Conservation (phyloP, 2,329 filamentous ascomycete genomes). For the Alternaria burnsii region DNA sequence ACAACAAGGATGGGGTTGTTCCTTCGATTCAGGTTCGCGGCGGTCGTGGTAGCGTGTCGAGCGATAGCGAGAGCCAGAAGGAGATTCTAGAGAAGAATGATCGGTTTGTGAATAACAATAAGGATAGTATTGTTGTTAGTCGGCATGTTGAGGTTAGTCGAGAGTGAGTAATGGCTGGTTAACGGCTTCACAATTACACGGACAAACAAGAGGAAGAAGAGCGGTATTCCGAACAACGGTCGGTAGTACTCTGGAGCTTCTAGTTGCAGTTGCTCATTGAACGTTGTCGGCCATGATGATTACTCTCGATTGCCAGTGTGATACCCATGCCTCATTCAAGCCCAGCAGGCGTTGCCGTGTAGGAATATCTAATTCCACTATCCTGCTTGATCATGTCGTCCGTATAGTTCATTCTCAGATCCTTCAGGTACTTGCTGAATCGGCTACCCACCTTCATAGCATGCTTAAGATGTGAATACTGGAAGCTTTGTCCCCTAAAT, state of each 20-base stretch:
- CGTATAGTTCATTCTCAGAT: not conserved
- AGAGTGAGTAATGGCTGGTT: not conserved
- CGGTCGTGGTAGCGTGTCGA: slow-evolving; percentile 12
- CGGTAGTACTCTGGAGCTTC: not conserved
- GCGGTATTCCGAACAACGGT: not conserved
- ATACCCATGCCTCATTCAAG: not conserved
- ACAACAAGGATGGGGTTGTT: not conserved
- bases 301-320: not conserved
- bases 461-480: not conserved
- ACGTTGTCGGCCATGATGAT: not conserved
- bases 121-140: slow-evolving; percentile 6
- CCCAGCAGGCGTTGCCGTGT: no score
- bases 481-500: accelerated
- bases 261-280: not conserved
- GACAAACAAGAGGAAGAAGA: not conserved
- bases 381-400: not conserved
- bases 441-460: accelerated
- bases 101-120: not conserved
- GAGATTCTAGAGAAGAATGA: slow-evolving; percentile 16
- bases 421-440: not conserved
- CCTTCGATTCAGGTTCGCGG: slow-evolving; percentile 8
- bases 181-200: not conserved
- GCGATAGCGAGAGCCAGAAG: slow-evolving; percentile 25
- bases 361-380: not conserved
- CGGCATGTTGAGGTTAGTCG: slow-evolving; percentile 4